Evolutionary conservation across 148 eudicot species (phyloP).

Genomic region (Oxyria digyna): DNA sequence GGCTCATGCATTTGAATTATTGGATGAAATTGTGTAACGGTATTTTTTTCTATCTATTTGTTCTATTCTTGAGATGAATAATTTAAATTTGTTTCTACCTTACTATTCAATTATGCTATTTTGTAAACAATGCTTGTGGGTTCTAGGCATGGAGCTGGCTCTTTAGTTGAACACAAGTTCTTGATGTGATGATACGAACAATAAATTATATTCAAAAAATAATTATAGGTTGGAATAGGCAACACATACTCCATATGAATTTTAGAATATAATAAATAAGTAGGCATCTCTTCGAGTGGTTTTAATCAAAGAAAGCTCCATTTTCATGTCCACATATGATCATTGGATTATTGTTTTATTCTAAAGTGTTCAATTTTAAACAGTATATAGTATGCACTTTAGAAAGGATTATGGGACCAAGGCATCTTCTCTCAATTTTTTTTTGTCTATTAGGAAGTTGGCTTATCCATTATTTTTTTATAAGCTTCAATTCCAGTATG

Average conservation of each 20-base stretch:
- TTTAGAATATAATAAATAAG: neutral
- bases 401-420: conserved; percentile 4
- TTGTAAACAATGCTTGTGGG: neutral
- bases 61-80: neutral
- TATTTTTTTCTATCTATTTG: neutral
- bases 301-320: conserved; percentile 2
- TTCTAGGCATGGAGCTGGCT: neutral
- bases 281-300: neutral
- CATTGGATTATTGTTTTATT: neutral
- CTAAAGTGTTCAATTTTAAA: neutral
- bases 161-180: neutral
- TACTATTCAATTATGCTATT: neutral
- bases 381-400: neutral
- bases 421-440: conserved; percentile 2
- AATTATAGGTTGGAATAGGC: neutral
- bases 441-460: neutral
- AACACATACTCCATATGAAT: neutral
- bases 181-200: conserved; percentile 2
- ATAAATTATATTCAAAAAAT: conserved; percentile 3
- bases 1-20: neutral
- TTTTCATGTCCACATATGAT: conserved; percentile 4
- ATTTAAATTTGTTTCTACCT: neutral
- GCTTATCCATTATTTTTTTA: neutral
- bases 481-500: neutral
- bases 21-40: neutral